Evolutionary conservation across 1,139 yeast species (phyloP).

Genomic region (Sugiyamaella paludigena): DNA sequence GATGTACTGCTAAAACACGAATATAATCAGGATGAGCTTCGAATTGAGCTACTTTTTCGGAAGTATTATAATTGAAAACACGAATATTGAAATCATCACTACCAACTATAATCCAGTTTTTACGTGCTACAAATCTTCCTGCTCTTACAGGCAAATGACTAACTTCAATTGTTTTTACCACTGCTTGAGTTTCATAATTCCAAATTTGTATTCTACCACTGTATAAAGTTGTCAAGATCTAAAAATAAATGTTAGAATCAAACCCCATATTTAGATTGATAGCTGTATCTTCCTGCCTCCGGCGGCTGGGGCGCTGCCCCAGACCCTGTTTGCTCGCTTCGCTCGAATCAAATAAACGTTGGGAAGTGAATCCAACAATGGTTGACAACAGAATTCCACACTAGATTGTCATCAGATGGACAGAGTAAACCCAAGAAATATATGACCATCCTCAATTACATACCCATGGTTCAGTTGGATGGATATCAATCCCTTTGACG

Average conservation of each 20-base stretch:
- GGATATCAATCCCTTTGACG: slow-evolving; percentile 97
- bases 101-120: slow-evolving; percentile 96
- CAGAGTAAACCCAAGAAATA: too few species aligned
- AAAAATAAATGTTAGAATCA: not conserved
- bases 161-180: slow-evolving; percentile 75
- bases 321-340: too few species aligned
- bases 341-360: too few species aligned
- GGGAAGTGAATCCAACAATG: too few species aligned
- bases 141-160: slow-evolving; percentile 95
- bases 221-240: slow-evolving; percentile 71
- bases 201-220: slow-evolving; percentile 80
- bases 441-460: too few species aligned
- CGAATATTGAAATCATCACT: slow-evolving; percentile 93
- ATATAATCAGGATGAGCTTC: slow-evolving; percentile 98
- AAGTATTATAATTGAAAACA: slow-evolving; percentile 91
- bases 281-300: too few species aligned
- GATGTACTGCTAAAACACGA: slow-evolving; percentile 90
- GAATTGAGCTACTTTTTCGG: slow-evolving; percentile 89
- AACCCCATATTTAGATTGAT: too few species aligned
- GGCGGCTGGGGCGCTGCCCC: too few species aligned
- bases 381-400: too few species aligned
- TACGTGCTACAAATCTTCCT: slow-evolving; percentile 91
- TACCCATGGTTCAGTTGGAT: slow-evolving; percentile 95
- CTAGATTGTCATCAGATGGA: too few species aligned
- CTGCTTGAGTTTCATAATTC: slow-evolving; percentile 77